Percentiles rank a stretch among this genome's conserved stretches.
These are phyloP conservation scores for Erigeron philadelphicus DNA, from an alignment of 140 eudicot species.

Conservation along the genomic window DNA sequence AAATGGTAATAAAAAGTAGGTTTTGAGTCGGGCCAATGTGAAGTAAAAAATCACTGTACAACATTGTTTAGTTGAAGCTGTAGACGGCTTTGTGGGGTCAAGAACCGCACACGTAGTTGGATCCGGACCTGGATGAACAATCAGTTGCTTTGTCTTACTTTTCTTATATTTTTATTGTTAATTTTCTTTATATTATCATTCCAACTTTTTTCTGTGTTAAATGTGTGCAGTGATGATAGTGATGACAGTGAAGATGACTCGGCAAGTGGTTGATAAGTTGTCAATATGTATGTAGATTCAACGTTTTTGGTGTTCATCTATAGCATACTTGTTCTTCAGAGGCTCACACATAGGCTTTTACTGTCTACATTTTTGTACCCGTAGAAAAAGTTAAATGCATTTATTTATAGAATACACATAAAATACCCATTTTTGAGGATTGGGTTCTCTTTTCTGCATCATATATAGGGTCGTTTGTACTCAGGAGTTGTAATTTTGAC, in stretches of 20 bases:
- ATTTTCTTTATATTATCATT: background rate
- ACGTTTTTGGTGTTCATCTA: constrained; percentile 26
- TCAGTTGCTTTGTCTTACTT: background rate
- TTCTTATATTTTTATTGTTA: background rate
- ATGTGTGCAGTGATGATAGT: constrained; percentile 59
- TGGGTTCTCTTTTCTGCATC: constrained; percentile 6
- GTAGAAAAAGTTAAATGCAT: constrained; percentile 25
- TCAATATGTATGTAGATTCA: constrained; percentile 30
- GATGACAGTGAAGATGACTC: constrained; percentile 67
- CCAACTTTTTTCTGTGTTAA: background rate
- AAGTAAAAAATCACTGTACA: no score
- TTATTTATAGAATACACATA: constrained; percentile 16
- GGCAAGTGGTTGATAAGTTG: constrained; percentile 41
- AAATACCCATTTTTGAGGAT: constrained; percentile 13
- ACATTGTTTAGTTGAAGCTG: no score
- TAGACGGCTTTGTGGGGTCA: no score
- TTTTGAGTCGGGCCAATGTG: no score
- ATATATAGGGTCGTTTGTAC: background rate
- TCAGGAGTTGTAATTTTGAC: constrained; percentile 18
- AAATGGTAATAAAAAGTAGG: no score
- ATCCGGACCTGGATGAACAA: no score
- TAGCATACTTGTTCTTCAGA: constrained; percentile 20
- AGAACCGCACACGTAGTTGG: no score
- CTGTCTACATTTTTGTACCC: constrained; percentile 33
- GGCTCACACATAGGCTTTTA: constrained; percentile 13